Evolutionary conservation across 2,329 filamentous ascomycete species (phyloP).

Genomic region (Teratosphaeria gauchensis): DNA sequence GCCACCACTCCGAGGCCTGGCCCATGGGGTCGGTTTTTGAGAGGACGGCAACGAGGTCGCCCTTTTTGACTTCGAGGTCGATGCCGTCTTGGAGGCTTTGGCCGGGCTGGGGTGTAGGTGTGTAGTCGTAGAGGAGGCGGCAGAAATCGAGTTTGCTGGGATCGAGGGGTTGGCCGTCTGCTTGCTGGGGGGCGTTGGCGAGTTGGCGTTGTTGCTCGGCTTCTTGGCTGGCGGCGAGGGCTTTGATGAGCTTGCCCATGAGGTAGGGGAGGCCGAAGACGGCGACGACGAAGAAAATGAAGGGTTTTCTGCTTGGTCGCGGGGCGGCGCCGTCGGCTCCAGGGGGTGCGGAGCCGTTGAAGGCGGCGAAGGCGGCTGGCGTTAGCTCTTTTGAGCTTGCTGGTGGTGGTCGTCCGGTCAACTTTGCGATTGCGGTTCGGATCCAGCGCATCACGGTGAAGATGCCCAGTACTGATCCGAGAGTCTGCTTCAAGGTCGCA

Average conservation of each 20-base stretch:
- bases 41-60: conserved; percentile 87
- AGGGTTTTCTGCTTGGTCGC: conserved; percentile 83
- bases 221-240: conserved; percentile 74
- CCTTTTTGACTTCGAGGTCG: conserved; percentile 86
- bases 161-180: conserved; percentile 54
- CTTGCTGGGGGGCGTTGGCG: conserved; percentile 36
- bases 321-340: conserved; percentile 44
- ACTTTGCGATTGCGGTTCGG: conserved; percentile 77
- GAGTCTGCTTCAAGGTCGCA: conserved; percentile 80
- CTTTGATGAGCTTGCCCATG: conserved; percentile 90
- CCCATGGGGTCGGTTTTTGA: conserved; percentile 88
- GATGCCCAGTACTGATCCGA: conserved; percentile 88
- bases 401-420: conserved; percentile 83
- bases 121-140: conserved; percentile 87
- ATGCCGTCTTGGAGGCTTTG: conserved; percentile 50
- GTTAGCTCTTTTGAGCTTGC: conserved; percentile 81
- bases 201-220: conserved; percentile 62
- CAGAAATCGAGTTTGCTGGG: conserved; percentile 93
- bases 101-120: conserved; percentile 55
- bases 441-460: conserved; percentile 95
- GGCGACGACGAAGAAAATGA: conserved; percentile 89
- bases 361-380: conserved; percentile 80
- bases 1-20: conserved; percentile 94
- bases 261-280: conserved; percentile 93
- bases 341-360: conserved; percentile 49